These are phyloP conservation scores for Lyophyllum shimeji DNA, from an alignment of 768 basidiomycete species.

Conservation along the genomic window DNA sequence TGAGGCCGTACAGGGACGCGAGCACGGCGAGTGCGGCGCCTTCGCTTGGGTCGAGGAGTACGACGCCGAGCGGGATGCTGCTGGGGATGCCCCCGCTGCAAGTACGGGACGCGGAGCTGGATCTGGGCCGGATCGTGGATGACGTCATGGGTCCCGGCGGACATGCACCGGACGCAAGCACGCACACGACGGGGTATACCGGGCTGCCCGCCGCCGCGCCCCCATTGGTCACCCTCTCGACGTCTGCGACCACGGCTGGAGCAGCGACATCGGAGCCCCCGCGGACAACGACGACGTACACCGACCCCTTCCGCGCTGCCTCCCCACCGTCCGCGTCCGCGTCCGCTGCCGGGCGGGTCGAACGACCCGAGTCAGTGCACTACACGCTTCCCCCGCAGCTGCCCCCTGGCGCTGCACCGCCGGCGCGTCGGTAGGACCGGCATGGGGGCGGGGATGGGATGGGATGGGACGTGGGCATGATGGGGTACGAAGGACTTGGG, in stretches of 20 bases:
- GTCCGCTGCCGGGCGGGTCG: too few species aligned
- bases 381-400: constrained; percentile 1
- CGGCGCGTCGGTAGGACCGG: not conserved
- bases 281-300: not conserved
- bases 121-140: not conserved
- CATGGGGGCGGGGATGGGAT: not conserved
- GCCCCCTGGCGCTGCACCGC: not conserved
- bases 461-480: not conserved
- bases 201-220: not conserved
- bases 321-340: too few species aligned
- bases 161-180: not conserved
- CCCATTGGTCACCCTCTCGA: too few species aligned
- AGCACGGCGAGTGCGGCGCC: too few species aligned
- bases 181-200: not conserved
- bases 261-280: not conserved
- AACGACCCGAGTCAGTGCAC: constrained; percentile 8
- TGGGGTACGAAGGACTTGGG: too few species aligned
- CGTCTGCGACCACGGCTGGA: not conserved
- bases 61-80: constrained; percentile 9
- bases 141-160: not conserved
- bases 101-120: not conserved
- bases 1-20: constrained; percentile 4
- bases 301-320: constrained; percentile 9
- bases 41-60: not conserved
- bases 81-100: not conserved